phyloP scores from a whole-genome alignment of 1,139 yeast species.

The Sugiyamaella castrensis region DNA sequence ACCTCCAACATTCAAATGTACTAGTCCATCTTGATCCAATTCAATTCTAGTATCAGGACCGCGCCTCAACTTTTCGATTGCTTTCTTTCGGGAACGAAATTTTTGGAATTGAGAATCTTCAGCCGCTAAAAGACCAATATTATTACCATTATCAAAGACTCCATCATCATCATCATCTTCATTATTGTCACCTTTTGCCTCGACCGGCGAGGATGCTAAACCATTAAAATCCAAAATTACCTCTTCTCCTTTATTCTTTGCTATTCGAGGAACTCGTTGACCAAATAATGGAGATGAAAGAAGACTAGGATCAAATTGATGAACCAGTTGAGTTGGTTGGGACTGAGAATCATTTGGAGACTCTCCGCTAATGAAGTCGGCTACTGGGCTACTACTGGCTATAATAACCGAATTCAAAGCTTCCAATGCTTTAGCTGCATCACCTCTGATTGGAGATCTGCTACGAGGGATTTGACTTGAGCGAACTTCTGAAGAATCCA shows the following conservation, averaged over 20 bases:
- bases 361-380: too few relatives aligned
- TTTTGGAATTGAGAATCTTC: constrained; percentile 12
- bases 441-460: constrained; percentile 10
- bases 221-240: constrained; percentile 8
- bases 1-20: constrained; percentile 1
- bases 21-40: constrained; percentile 7
- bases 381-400: not conserved
- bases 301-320: too few relatives aligned
- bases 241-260: not conserved
- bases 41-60: constrained; percentile 2
- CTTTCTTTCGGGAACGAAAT: not conserved
- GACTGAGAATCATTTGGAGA: constrained; percentile 1
- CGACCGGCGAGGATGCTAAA: constrained; percentile 13
- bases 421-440: constrained; percentile 7
- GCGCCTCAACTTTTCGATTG: constrained; percentile 3
- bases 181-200: not conserved
- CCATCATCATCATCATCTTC: not conserved
- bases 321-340: constrained; percentile 11
- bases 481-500: too few relatives aligned
- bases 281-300: constrained; percentile 3
- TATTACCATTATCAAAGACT: not conserved
- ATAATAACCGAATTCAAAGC: not conserved
- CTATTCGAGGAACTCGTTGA: not conserved
- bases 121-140: not conserved
- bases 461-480: too few relatives aligned